Evolutionary conservation across 225 moss, liverwort and hornwort genomes (phyloP), one percentile per base, ranked within the genome.

Genomic region (Pseudisothecium myosuroides): DNA sequence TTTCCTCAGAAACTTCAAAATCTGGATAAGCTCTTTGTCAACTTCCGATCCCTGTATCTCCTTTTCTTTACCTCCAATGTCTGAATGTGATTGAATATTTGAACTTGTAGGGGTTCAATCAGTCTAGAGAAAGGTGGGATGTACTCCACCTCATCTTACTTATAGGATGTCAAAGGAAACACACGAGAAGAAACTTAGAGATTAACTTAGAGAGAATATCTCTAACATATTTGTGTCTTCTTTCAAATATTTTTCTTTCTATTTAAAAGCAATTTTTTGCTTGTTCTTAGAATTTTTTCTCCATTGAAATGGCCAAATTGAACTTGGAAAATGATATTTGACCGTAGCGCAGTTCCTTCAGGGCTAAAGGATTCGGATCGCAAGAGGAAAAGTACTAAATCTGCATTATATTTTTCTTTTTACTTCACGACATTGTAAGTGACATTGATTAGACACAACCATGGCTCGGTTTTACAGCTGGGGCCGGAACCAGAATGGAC

Each of bases 401-500:
- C 43, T 60, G 29, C 59, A 7, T 73, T 19, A 26, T 76, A 11
- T 52, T 39, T 49, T 54, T 47, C 37, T 37, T 74, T 18, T 55
- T 32, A 47, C 27, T 81, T 80, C 26, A 75, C 37, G 47, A 84
- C 83, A 72, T 80, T 79, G 78, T 58, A 73, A 84, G 58, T 74
- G 80, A 10, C 41, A 68, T 49, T 78, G 63, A 80, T 74, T 21
- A 26, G 52, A 58, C 45, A 73, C 64, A 41, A 87, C 47, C 24
- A 36, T 76, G 78, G 17, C 68, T 88, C 45, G 72, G 9, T 83
- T 65, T 84, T 91, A 83, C 84, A 95, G 95, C 91, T 95, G 95
- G 94, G 95, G 95, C 37, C 92, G 95, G 76, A 95, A 93, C 54
- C 94, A 95, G 63, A 95, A 95, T 85, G 95, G 95, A 29, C 94